Percentiles rank a stretch among this genome's conserved stretches.
phyloP scores from a whole-genome alignment of 768 basidiomycete species.

The Leccinum pellstonianum region DNA sequence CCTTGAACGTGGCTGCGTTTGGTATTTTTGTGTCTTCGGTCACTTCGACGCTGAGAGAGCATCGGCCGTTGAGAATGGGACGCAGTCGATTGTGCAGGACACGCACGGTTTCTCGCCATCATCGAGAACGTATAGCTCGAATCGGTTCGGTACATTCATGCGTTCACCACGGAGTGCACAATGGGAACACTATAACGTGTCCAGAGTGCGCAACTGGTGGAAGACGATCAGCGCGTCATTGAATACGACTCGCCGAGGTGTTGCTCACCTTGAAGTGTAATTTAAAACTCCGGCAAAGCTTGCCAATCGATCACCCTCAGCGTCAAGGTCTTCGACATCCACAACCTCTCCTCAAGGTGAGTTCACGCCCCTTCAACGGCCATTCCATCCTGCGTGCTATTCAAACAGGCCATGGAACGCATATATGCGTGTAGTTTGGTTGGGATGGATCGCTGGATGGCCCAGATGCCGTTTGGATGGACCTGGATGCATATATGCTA shows the following conservation, averaged over 20 bases:
- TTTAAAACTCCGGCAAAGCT: constrained; percentile 29
- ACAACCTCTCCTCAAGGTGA: constrained; percentile 66
- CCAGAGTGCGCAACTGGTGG: neutral
- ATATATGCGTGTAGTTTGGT: constrained; percentile 14
- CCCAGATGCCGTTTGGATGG: constrained; percentile 35
- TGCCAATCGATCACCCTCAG: constrained; percentile 2
- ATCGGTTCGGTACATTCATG: constrained; percentile 95
- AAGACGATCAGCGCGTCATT: constrained; percentile 12
- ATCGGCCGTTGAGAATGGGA: constrained; percentile 3
- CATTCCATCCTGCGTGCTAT: constrained; percentile 17
- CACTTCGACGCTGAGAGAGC: constrained; percentile 71
- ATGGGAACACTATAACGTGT: constrained; percentile 1
- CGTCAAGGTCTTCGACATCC: constrained; percentile 40
- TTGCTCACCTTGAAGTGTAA: neutral
- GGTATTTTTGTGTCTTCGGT: constrained; percentile 97
- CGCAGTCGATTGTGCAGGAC: neutral
- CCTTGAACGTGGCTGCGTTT: constrained; percentile 92
- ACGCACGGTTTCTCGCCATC: constrained; percentile 94
- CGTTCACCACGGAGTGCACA: constrained; percentile 1
- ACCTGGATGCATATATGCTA: constrained; percentile 20
- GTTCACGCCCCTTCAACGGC: constrained; percentile 37
- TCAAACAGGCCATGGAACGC: constrained; percentile 8
- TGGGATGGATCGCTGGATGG: constrained; percentile 54
- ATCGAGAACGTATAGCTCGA: constrained; percentile 87
- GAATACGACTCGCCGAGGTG: too few relatives aligned